Conservation (phyloP, 345 rosid species). For the Sonneratia caseolaris region DNA sequence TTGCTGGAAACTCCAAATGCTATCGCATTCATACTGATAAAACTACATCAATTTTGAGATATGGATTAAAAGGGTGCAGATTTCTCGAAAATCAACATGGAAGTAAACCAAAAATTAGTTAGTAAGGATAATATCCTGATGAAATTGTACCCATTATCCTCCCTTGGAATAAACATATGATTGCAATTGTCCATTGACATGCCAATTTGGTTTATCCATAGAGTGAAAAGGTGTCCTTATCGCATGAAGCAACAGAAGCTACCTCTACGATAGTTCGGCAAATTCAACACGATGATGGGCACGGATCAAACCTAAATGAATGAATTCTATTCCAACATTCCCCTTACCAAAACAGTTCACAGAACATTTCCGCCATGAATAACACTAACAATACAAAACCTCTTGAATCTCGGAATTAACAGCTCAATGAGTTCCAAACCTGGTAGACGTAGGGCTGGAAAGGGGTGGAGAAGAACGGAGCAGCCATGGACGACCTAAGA, state of each 20-base stretch:
- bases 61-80: not conserved
- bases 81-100: not conserved
- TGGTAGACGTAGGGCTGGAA: conserved; percentile 97
- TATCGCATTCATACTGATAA: not conserved
- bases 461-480: conserved; percentile 95
- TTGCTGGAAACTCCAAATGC: not conserved
- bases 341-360: not conserved
- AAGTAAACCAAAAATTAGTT: no score
- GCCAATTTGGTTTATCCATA: no score
- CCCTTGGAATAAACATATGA: no score
- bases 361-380: not conserved
- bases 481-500: conserved; percentile 51
- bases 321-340: not conserved
- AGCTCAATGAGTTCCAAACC: conserved; percentile 25
- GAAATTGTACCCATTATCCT: no score
- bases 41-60: not conserved
- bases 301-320: no score
- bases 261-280: no score
- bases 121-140: no score
- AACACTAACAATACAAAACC: not conserved
- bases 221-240: no score
- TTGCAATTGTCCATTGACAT: no score
- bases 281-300: no score
- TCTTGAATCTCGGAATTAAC: not conserved
- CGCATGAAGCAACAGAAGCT: no score